These are phyloP conservation scores for Phenoliferia sp. DNA, from an alignment of 1,284 basidiomycete genomes.

Conservation along the genomic window DNA sequence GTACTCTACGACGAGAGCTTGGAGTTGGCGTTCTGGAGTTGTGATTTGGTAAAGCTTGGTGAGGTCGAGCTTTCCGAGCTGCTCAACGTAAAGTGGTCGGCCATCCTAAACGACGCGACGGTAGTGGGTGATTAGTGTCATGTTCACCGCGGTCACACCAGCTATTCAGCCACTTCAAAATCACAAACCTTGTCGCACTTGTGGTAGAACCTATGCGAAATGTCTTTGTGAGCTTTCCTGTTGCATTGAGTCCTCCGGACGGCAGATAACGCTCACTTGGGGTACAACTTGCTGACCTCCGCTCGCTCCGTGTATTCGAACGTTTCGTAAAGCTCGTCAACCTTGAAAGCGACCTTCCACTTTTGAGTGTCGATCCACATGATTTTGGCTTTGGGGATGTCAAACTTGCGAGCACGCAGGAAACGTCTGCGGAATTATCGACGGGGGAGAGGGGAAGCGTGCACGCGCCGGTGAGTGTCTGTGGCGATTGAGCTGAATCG, in stretches of 20 bases:
- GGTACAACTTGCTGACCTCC: slow-evolving; percentile 86
- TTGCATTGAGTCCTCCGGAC: neutral
- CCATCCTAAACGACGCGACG: slow-evolving; percentile 63
- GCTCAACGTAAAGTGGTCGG: slow-evolving; percentile 91
- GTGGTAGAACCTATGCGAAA: slow-evolving; percentile 56
- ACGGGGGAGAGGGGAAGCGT: neutral
- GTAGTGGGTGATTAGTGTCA: slow-evolving; percentile 1
- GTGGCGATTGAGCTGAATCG: too few species aligned
- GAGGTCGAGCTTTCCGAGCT: slow-evolving; percentile 84
- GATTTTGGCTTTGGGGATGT: slow-evolving; percentile 69
- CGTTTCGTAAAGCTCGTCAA: slow-evolving; percentile 77
- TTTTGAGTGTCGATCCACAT: slow-evolving; percentile 82
- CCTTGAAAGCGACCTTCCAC: slow-evolving; percentile 84
- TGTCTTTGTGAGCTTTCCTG: neutral
- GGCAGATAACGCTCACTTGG: slow-evolving; percentile 58
- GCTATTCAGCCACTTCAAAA: too few species aligned
- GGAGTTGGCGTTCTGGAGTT: slow-evolving; percentile 79
- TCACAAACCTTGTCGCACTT: slow-evolving; percentile 83
- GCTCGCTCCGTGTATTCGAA: slow-evolving; percentile 84
- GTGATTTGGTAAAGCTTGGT: slow-evolving; percentile 75
- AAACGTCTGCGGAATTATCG: slow-evolving; percentile 48
- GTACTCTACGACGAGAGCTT: slow-evolving; percentile 89
- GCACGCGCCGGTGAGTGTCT: neutral
- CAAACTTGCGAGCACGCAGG: slow-evolving; percentile 88
- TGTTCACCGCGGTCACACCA: too few species aligned